Base-by-base conservation (phyloP, 805 yeast genomes). In the Dipodascus albidus region DNA sequence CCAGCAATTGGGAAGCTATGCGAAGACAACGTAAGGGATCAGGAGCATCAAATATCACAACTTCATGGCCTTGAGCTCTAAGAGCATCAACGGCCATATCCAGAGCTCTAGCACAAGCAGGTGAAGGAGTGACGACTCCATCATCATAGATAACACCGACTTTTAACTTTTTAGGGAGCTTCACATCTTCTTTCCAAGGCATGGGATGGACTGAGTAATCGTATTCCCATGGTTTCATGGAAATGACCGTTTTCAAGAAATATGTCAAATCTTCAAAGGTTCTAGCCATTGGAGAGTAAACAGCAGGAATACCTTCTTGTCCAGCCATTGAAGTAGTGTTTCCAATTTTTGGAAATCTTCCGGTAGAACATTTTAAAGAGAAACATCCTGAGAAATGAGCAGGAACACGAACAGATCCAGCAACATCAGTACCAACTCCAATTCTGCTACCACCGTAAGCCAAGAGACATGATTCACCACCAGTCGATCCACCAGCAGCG, bases 361-460 rank as follows among this genome's bases (percentile, higher is more conserved):
- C 74, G 15, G 71, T 68, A n/a, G 81, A 71, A 49, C 79, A 74
- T 57, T 76, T 72, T 48, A 79, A 61, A 23, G 80, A 72, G 68
- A 74, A 77, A 50, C 71, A 63, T 19, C 82, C 82, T 49, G 72
- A 66, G 62, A 76, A 77, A 6, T 76, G 78, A 1, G 82, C 78
- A 1, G 83, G 83, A 23, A 70, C 65, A 24, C 83, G 71, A 48
- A 79, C 78, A 1, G 80, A 75, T 2, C 83, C 83, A 20, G 81
- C 82, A 50, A 77, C 77, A 53, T 78, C 81, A 52, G 76, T 72
- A 15, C 83, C 83, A 49, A 80, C 62, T 20, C 84, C 83, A 47
- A 78, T 61, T 1, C 76, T 67, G 19, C 75, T 67, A 9, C 79
- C 81, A 6, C 77, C 75, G 58, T 61, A 64, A 3, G 74, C 75